Percentiles rank a stretch among this genome's conserved stretches.
These are phyloP conservation scores for Paramecium pentaurelia DNA, from an alignment of 73 alveolate species.

Conservation along the genomic window DNA sequence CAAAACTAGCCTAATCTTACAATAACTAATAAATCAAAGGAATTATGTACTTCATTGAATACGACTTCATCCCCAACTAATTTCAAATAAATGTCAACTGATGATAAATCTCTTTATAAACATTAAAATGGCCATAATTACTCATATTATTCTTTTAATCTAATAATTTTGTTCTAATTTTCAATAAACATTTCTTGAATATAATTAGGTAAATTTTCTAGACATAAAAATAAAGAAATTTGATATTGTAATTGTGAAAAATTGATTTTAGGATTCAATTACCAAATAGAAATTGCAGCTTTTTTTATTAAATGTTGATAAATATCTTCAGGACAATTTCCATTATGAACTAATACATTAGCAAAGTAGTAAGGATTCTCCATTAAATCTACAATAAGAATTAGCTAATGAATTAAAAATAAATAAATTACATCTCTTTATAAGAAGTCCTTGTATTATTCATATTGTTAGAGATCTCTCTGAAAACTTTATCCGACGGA, in stretches of 20 bases:
- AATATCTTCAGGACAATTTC: background rate
- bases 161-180: background rate
- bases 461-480: conserved; percentile 14
- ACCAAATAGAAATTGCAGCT: background rate
- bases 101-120: background rate
- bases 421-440: background rate
- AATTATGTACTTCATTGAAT: background rate
- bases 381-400: background rate
- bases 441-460: background rate
- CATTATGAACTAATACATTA: background rate
- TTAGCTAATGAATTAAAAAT: background rate
- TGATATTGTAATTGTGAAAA: background rate
- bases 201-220: background rate
- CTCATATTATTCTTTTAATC: background rate
- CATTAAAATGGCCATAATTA: background rate
- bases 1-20: background rate
- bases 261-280: background rate
- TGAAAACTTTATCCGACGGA: background rate
- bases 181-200: background rate
- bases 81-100: background rate
- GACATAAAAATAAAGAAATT: background rate
- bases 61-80: background rate
- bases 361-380: conserved; percentile 23
- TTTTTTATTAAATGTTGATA: background rate
- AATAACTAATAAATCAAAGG: background rate